Percentiles rank a stretch among this genome's conserved stretches.
These are phyloP conservation scores for Colletotrichum theobromicola DNA, from an alignment of 2,329 filamentous ascomycete genomes.

Conservation along the genomic window DNA sequence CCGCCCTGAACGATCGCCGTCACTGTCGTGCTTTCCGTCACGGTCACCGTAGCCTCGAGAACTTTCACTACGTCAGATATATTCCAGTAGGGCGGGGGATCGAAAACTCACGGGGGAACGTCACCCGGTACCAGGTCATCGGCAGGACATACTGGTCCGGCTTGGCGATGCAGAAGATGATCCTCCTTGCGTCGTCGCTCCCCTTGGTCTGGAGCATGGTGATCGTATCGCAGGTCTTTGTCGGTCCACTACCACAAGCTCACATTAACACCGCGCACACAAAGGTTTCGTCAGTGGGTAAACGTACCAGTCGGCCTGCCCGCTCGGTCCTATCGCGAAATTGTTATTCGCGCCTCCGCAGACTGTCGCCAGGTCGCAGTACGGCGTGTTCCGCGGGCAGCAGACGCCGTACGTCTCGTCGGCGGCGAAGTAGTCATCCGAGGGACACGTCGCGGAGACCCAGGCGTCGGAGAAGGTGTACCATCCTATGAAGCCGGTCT, in stretches of 20 bases:
- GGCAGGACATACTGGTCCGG: not conserved
- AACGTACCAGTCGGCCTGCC: slow-evolving; percentile 4
- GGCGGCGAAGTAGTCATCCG: slow-evolving; percentile 9
- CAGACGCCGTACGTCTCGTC: slow-evolving; percentile 1
- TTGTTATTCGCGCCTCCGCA: not conserved
- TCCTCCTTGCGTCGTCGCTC: not conserved
- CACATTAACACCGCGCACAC: not conserved
- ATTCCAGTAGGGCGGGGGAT: not conserved
- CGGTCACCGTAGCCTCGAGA: not conserved
- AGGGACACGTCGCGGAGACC: not conserved
- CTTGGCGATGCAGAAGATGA: slow-evolving; percentile 3
- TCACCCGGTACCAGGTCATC: slow-evolving; percentile 11
- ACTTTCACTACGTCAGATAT: not conserved
- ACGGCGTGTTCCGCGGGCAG: not conserved
- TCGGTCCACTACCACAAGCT: not conserved
- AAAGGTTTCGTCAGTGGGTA: not conserved
- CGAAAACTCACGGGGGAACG: not conserved
- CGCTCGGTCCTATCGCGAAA: not conserved
- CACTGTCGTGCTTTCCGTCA: not conserved
- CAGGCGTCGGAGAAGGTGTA: not conserved
- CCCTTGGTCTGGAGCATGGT: not conserved
- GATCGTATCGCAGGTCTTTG: not conserved
- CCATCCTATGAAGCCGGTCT: slow-evolving; percentile 8
- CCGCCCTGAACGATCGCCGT: not conserved
- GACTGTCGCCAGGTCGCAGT: slow-evolving; percentile 5